Percentiles rank a stretch among this genome's conserved stretches.
phyloP scores from a whole-genome alignment of 495 filamentous ascomycete genomes.

The Endocarpon pusillum region DNA sequence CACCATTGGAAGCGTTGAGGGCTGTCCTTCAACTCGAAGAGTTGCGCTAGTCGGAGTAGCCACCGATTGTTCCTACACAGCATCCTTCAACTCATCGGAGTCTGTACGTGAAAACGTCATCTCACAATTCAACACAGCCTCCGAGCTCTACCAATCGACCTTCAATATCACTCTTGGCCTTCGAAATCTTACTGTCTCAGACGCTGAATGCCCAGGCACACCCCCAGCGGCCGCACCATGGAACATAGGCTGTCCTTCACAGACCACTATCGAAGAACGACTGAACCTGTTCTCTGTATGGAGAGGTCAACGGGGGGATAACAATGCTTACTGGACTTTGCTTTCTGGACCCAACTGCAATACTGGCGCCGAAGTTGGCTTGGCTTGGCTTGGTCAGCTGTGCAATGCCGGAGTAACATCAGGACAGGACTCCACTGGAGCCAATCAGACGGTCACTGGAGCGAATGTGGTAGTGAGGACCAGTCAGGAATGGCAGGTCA shows the following conservation, averaged over 20 bases:
- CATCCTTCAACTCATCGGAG: conserved; percentile 43
- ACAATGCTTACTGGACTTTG: conserved; percentile 85
- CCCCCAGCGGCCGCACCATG: conserved; percentile 49
- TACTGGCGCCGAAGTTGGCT: conserved; percentile 72
- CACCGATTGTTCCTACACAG: conserved; percentile 78
- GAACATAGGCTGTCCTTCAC: conserved; percentile 58
- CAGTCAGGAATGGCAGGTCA: conserved; percentile 81
- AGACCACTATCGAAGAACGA: conserved; percentile 55
- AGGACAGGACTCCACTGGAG: conserved; percentile 17
- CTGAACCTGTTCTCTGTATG: conserved; percentile 79
- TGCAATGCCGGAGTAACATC: conserved; percentile 44
- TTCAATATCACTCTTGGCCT: conserved; percentile 92
- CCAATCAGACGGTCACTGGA: conserved; percentile 54
- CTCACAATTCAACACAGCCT: conserved; percentile 69
- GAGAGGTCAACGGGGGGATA: conserved; percentile 57
- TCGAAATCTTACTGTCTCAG: conserved; percentile 62
- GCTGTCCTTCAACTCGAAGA: conserved; percentile 75
- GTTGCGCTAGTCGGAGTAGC: conserved; percentile 86
- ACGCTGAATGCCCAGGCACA: conserved; percentile 47
- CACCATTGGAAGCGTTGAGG: conserved; percentile 64
- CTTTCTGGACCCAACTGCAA: conserved; percentile 74
- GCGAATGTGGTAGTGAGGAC: conserved; percentile 85
- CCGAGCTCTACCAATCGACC: conserved; percentile 65
- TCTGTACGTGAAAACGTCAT: conserved; percentile 57
- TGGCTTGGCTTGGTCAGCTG: conserved; percentile 85